Conservation (phyloP, 1,284 basidiomycete genomes). For the Termitomyces sp. region DNA sequence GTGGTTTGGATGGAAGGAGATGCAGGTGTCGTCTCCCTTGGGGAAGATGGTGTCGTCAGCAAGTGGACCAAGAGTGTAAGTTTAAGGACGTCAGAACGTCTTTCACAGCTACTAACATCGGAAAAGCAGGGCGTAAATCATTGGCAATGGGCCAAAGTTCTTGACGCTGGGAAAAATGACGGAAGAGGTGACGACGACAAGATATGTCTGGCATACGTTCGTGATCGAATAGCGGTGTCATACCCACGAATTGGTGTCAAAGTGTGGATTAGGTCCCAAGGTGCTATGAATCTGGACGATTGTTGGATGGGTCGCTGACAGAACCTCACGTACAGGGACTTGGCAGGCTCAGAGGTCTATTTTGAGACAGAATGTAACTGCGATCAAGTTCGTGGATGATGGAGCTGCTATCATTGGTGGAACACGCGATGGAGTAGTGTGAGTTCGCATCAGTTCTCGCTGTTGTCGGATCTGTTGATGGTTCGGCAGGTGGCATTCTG, state of each 20-base stretch:
- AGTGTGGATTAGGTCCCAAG: slow-evolving; percentile 59
- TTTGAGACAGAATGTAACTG: slow-evolving; percentile 53
- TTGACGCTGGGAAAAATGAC: slow-evolving; percentile 41
- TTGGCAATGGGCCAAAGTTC: slow-evolving; percentile 54
- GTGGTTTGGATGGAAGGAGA: slow-evolving; percentile 56
- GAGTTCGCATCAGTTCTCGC: slow-evolving; percentile 20
- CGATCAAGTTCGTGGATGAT: slow-evolving; percentile 55
- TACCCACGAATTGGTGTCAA: slow-evolving; percentile 54
- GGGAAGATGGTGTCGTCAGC: slow-evolving; percentile 51
- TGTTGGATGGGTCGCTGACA: slow-evolving; percentile 1
- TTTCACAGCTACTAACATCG: background rate
- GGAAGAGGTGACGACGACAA: slow-evolving; percentile 32
- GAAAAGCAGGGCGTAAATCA: slow-evolving; percentile 39
- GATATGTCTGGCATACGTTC: slow-evolving; percentile 49
- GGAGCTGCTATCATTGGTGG: slow-evolving; percentile 62
- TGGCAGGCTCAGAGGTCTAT: slow-evolving; percentile 61
- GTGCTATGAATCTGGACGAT: slow-evolving; percentile 27
- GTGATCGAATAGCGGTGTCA: slow-evolving; percentile 57
- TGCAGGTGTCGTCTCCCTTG: slow-evolving; percentile 48
- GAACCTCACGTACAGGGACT: slow-evolving; percentile 32
- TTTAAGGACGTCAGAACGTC: slow-evolving; percentile 4
- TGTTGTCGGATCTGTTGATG: slow-evolving; percentile 3
- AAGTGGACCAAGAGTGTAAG: slow-evolving; percentile 54
- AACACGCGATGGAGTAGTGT: slow-evolving; percentile 65
- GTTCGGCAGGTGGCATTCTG: slow-evolving; percentile 51